Evolutionary conservation across 106 monocot genomes (phyloP), one percentile per base, ranked within the genome.

Genomic region (Apostasia shenzhenica): DNA sequence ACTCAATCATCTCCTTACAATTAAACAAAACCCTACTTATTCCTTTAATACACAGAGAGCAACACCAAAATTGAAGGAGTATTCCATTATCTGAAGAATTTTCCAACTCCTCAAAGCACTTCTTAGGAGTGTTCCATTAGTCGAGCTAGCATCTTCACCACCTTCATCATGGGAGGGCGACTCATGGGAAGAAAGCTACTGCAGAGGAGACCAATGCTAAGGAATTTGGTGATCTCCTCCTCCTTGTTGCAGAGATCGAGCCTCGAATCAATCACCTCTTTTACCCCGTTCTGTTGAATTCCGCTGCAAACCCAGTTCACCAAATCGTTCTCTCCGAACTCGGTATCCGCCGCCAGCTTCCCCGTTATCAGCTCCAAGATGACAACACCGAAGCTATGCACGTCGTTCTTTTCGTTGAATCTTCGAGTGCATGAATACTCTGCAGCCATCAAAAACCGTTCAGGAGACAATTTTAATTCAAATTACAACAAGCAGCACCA

Each of bases 371-470:
- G 44, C 67, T 78, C 72, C 0, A 78, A 72, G 45, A 78, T 49
- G 45, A 78, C 78, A 2, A 78, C 78, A 8, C 78, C 78, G 11
- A 78, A 78, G 72, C 78, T 78, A 45, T 78, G 72, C 38, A 78
- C 67, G 55, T 73, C 73, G 45, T 73, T 79, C 79, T 79, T 79
- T 39, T 79, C 79, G 9, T 42, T 79, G 3, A 82, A 73, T 0
- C 77, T 73, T 12, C 74, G 70, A 57, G 82, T 78, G 53, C 78
- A 77, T 5, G 77, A 73, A 39, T 70, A 70, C 45, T 70, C 69
- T 70, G 42, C 69, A 70, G 41, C 8, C n/a, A 57, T 3, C 5
- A 54, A 11, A 54, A 7, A 54, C 5, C 11, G 53, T 54, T 11
- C 53, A 11, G 11, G 8, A 11, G 53, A 54, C 8, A 54, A 54